Evolutionary conservation across 1,284 basidiomycete genomes (phyloP), one percentile per base, ranked within the genome.

Genomic region (Rhodotorula sp.): DNA sequence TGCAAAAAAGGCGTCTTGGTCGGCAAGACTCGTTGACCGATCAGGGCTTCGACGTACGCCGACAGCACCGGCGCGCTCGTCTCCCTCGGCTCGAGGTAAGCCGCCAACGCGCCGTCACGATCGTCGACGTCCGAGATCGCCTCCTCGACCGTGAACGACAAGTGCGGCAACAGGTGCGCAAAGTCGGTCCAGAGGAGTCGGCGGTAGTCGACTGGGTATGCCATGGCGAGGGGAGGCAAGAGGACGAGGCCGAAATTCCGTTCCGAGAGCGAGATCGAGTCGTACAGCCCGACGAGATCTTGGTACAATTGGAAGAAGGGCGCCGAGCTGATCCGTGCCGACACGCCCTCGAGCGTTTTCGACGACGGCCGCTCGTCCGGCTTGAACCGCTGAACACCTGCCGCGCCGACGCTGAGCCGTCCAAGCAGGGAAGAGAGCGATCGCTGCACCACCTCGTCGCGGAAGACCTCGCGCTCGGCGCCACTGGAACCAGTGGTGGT

Each of bases 281-380:
- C 92, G 82, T 94, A 98, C 14, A 98, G 83, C 0, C 87, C 89
- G 62, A 97, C 84, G 75, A 97, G 89, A 80, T 97, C 94, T 43
- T 91, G 91, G 83, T 95, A 99, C 79, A 91, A 91, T 79, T 97
- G 93, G 83, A 89, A 97, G 84, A 97, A 97, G 15, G 72, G 72
- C 21, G 74, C 69, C 12, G 72, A 68, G 64, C 60, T 64, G 58
- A 73, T 63, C 19, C 21, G 50, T 26, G 64, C 38, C 5, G 67
- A 71, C 21, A 74, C 66, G 45, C 54, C 62, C n/a, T 74, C 72
- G 43, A 74, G 50, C 5, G 67, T 69, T 12, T n/a, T 38, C 19
- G 31, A 3, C 5, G 61, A 8, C 0, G 47, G 15, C 18, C 63
- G 64, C 16, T 6, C 19, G 34, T 69, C 67, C 18, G 52, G 16